Evolutionary conservation across 176 grass and related monocot genomes (phyloP), one percentile per base, ranked within the genome.

Genomic region (Oryza brachyantha): DNA sequence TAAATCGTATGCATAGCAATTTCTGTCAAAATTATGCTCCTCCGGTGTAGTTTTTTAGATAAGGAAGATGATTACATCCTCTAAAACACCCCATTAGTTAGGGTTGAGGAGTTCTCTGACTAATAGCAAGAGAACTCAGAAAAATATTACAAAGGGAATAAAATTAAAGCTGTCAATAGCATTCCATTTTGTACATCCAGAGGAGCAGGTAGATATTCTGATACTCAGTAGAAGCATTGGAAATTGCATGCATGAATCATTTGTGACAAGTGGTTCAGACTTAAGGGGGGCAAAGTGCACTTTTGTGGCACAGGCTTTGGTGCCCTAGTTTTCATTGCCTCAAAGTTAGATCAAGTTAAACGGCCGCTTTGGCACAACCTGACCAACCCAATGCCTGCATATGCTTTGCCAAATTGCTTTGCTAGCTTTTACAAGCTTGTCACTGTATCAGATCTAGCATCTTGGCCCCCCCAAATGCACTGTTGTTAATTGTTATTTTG

Each of bases 301-400:
- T 29, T 79, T 58, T 27, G 8, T 32, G 11, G 14, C n/a, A 5
- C 77, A 79, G 77, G 29, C 77, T 79, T 79, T 68, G 64, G 16
- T 68, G 43, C 43, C 2, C 62, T 4, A 54, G 31, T 11, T 27
- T 0, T 36, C 16, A 7, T 38, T 34, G n/a, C 32, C 32, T 68
- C 63, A 67, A 35, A 54, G 76, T 24, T 19, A 28, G 39, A 26
- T 69, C 38, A 38, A 66, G 64, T 67, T 67, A 39, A 28, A 79
- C 64, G 31, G n/a, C 6, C 22, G 36, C 63, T 78, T 50, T 52
- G 42, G 19, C 22, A 3, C 61, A 7, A 7, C 13, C 31, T 35
- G 29, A 63, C 13, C 41, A 58, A 37, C 12, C 13, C 41, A 58
- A 37, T n/a, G 22, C 46, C 7, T 57, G 52, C 52, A 59, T 57